A percentile compares a stretch with the other conserved stretches of the same genome.
Evolutionary conservation across 2,329 filamentous ascomycete species (phyloP).

Genomic region (Neurospora sp.): DNA sequence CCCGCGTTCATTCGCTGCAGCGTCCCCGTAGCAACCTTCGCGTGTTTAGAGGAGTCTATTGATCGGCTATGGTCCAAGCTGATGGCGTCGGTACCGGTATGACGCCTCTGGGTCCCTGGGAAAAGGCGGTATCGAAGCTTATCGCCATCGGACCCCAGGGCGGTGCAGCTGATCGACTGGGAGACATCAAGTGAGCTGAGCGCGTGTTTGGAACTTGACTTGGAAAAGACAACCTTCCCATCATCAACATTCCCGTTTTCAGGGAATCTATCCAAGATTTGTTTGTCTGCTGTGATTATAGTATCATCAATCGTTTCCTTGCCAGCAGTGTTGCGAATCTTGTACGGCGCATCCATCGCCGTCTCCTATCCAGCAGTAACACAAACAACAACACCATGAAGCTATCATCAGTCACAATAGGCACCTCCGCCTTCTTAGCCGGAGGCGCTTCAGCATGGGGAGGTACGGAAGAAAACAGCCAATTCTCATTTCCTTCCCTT

Average conservation of each 20-base stretch:
- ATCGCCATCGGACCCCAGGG: not conserved
- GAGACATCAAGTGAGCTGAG: not conserved
- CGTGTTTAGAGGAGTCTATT: not conserved
- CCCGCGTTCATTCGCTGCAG: not conserved
- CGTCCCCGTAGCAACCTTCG: not conserved
- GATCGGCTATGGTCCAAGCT: not conserved
- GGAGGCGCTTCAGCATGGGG: slow-evolving; percentile 29
- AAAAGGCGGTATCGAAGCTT: not conserved
- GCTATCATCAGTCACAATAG: slow-evolving; percentile 10
- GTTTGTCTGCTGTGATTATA: not conserved
- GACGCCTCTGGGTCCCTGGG: not conserved
- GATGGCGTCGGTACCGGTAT: not conserved
- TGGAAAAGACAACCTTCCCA: not conserved
- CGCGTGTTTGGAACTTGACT: not conserved
- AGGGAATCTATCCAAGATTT: not conserved
- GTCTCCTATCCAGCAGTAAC: not conserved
- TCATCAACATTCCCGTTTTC: not conserved
- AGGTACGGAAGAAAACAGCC: slow-evolving; percentile 18
- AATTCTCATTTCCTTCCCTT: not conserved
- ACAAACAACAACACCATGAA: slow-evolving; percentile 11
- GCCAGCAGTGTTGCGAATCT: not conserved
- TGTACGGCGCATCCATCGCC: not conserved
- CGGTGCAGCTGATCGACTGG: not conserved
- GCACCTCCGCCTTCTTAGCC: slow-evolving; percentile 23
- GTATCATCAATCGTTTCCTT: not conserved